phyloP scores from a whole-genome alignment of 2,329 filamentous ascomycete species.

The Stachybotrys chlorohalonatus region DNA sequence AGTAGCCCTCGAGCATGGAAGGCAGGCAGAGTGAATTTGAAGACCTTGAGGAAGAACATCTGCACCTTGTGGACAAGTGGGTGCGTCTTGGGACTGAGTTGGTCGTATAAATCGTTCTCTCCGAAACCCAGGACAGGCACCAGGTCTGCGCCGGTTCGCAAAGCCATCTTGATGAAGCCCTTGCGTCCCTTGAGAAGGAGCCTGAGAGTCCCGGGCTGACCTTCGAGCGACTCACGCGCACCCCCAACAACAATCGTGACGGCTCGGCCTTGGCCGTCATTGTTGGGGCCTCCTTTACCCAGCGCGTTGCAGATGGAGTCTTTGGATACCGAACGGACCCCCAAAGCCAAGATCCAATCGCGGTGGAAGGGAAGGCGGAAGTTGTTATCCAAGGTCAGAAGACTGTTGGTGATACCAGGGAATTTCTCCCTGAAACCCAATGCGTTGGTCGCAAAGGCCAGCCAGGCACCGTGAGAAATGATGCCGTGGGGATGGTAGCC shows the following conservation, averaged over 20 bases:
- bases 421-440: constrained; percentile 81
- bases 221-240: constrained; percentile 84
- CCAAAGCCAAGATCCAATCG: constrained; percentile 86
- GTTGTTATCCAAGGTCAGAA: constrained; percentile 91
- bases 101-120: constrained; percentile 93
- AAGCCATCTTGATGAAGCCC: constrained; percentile 88
- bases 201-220: constrained; percentile 65
- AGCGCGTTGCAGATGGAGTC: constrained; percentile 88
- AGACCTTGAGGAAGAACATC: constrained; percentile 70
- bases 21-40: constrained; percentile 88
- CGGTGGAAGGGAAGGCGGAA: constrained; percentile 90
- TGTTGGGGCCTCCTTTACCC: constrained; percentile 65
- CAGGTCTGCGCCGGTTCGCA: constrained; percentile 84
- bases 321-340: constrained; percentile 79
- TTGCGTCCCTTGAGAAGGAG: constrained; percentile 78
- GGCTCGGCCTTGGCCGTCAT: constrained; percentile 83
- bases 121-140: constrained; percentile 90
- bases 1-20: constrained; percentile 89
- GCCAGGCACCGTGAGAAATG: constrained; percentile 93
- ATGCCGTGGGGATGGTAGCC: constrained; percentile 97
- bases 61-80: constrained; percentile 74
- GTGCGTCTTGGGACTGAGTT: constrained; percentile 68
- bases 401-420: constrained; percentile 87
- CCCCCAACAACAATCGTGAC: constrained; percentile 95
- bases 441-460: constrained; percentile 82